Evolutionary conservation across 2,329 filamentous ascomycete genomes (phyloP).

Genomic region (Orbilia quercus): DNA sequence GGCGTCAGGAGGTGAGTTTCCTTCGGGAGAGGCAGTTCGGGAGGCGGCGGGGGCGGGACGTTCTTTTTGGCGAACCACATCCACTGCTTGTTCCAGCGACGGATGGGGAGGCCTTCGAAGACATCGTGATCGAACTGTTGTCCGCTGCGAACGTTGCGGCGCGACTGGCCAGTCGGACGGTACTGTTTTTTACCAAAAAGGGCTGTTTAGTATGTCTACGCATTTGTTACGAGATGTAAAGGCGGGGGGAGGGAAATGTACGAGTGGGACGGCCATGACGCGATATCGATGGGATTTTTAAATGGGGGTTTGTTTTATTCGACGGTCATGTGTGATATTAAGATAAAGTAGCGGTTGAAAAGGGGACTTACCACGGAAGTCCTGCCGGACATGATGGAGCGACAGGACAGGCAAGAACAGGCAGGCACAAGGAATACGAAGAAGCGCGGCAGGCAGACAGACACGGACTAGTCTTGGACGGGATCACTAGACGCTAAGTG

Average conservation of each 20-base stretch:
- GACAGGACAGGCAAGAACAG: no score
- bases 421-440: neutral
- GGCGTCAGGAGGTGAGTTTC: slow-evolving; percentile 60
- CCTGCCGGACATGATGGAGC: slow-evolving; percentile 26
- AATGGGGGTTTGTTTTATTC: slow-evolving; percentile 1
- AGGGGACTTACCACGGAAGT: slow-evolving; percentile 36
- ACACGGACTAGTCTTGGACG: neutral
- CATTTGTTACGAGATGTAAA: neutral
- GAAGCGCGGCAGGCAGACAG: neutral
- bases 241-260: slow-evolving; percentile 21
- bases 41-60: slow-evolving; percentile 57
- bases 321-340: neutral
- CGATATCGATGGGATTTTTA: neutral
- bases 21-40: slow-evolving; percentile 60
- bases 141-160: slow-evolving; percentile 56
- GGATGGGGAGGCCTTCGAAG: slow-evolving; percentile 61
- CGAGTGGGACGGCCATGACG: slow-evolving; percentile 43
- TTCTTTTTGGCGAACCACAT: slow-evolving; percentile 58
- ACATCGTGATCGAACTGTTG: slow-evolving; percentile 60
- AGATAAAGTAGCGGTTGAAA: neutral
- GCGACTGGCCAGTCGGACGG: slow-evolving; percentile 60
- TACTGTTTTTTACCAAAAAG: slow-evolving; percentile 54
- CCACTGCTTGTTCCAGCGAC: slow-evolving; percentile 60
- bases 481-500: slow-evolving; percentile 3
- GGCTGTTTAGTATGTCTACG: slow-evolving; percentile 12